Conservation (phyloP, 2,329 filamentous ascomycete genomes). For the Aspergillus eucalypticola region DNA sequence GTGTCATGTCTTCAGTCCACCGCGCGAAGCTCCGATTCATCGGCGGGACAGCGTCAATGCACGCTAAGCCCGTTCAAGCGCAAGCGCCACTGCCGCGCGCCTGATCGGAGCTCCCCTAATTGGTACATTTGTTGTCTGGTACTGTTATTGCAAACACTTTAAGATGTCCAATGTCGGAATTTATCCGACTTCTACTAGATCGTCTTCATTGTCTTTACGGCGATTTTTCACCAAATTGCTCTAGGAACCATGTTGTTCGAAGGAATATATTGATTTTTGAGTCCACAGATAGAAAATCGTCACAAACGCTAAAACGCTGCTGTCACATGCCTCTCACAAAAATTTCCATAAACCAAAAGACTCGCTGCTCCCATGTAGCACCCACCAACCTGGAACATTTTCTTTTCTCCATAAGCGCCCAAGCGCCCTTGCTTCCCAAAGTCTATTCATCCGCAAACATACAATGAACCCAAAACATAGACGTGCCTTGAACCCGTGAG, state of each 20-base stretch:
- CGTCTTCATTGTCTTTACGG: too few species aligned
- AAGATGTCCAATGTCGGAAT: too few species aligned
- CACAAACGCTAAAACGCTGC: conserved; percentile 6
- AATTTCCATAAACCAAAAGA: not conserved
- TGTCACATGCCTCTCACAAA: not conserved
- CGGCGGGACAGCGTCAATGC: conserved; percentile 7
- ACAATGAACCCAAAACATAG: conserved; percentile 6
- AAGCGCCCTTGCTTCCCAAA: conserved; percentile 24
- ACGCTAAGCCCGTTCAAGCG: conserved; percentile 1
- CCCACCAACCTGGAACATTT: conserved; percentile 10
- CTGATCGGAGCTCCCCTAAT: not conserved
- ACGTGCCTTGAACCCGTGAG: conserved; percentile 9
- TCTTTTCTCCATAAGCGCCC: conserved; percentile 38
- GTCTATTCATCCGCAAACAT: conserved; percentile 15
- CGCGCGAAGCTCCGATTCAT: conserved; percentile 9
- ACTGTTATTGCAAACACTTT: too few species aligned
- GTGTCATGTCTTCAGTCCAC: conserved; percentile 6
- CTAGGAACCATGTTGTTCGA: not conserved
- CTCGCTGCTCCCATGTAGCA: not conserved
- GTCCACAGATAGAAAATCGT: not conserved
- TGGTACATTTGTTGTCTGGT: too few species aligned
- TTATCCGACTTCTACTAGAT: too few species aligned
- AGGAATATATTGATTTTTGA: not conserved
- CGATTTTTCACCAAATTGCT: not conserved
- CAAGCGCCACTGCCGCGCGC: conserved; percentile 15